A percentile compares a stretch with the other conserved stretches of the same genome.
phyloP scores from a whole-genome alignment of 768 basidiomycete genomes.

The Calocybe gangraenosa region DNA sequence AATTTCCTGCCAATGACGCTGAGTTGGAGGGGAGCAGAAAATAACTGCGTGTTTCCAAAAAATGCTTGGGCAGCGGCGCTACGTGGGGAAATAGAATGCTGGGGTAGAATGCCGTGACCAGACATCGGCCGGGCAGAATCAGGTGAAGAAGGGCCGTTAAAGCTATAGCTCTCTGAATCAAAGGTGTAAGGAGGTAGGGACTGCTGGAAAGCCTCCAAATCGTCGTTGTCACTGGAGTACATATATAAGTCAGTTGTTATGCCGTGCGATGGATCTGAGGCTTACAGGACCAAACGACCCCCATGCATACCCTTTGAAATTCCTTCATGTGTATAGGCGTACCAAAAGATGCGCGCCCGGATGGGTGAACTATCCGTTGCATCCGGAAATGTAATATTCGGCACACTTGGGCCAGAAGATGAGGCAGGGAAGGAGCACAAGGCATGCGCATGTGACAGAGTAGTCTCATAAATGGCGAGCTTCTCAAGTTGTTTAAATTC shows the following conservation, averaged over 20 bases:
- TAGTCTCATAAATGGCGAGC: conserved; percentile 72
- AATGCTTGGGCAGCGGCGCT: conserved; percentile 35
- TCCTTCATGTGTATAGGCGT: conserved; percentile 82
- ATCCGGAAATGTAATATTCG: conserved; percentile 34
- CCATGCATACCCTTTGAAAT: conserved; percentile 79
- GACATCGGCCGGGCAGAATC: conserved; percentile 13
- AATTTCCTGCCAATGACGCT: conserved; percentile 75
- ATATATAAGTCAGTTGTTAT: conserved; percentile 1
- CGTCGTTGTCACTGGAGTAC: conserved; percentile 60
- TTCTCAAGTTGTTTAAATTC: conserved; percentile 42
- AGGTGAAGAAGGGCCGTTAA: conserved; percentile 12
- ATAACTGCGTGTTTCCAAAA: conserved; percentile 52
- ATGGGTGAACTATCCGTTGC: conserved; percentile 58
- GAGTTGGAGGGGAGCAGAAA: conserved; percentile 70
- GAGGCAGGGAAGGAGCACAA: conserved; percentile 57
- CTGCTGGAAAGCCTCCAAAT: conserved; percentile 68
- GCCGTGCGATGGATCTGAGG: not conserved
- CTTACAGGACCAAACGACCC: conserved; percentile 80
- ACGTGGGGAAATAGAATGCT: conserved; percentile 8
- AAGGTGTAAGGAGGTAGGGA: conserved; percentile 43
- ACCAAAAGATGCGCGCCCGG: conserved; percentile 86
- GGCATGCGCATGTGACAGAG: conserved; percentile 76
- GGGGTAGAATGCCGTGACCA: conserved; percentile 12
- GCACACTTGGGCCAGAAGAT: conserved; percentile 23
- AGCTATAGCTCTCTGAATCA: conserved; percentile 21